phyloP scores from a whole-genome alignment of 352 stramenopile genomes.

The Phytophthora sp. region DNA sequence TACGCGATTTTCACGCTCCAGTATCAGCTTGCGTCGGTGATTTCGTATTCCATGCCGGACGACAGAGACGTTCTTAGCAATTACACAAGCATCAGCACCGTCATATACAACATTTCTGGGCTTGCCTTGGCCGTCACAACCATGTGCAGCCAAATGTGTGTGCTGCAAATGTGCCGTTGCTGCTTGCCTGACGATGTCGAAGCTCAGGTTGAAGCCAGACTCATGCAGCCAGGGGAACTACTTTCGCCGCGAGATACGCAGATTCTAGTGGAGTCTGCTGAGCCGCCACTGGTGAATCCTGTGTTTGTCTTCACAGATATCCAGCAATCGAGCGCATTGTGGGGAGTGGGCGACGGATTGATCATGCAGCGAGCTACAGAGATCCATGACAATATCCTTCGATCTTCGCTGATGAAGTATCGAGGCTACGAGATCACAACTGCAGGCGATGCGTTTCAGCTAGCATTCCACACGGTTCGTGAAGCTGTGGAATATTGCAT shows the following conservation, averaged over 20 bases:
- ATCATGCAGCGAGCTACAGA: conserved; percentile 56
- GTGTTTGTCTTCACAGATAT: conserved; percentile 77
- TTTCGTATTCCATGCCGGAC: conserved; percentile 39
- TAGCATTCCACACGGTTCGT: conserved; percentile 59
- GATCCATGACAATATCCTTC: conserved; percentile 63
- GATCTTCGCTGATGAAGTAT: conserved; percentile 42
- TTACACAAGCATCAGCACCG: conserved; percentile 39
- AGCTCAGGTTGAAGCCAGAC: conserved; percentile 33
- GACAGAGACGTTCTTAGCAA: conserved; percentile 23
- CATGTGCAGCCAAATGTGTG: conserved; percentile 46
- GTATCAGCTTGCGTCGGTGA: conserved; percentile 50
- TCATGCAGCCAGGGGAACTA: conserved; percentile 38
- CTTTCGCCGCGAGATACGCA: conserved; percentile 32
- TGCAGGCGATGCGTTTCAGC: conserved; percentile 54
- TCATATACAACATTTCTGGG: conserved; percentile 46
- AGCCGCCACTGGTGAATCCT: conserved; percentile 43
- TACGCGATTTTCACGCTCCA: conserved; percentile 62
- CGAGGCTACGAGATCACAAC: conserved; percentile 68
- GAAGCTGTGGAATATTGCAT: conserved; percentile 64
- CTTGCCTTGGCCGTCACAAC: conserved; percentile 44
- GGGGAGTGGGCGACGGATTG: conserved; percentile 39
- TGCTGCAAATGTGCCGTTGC: conserved; percentile 36
- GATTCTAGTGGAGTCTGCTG: conserved; percentile 31
- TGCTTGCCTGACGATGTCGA: conserved; percentile 48
- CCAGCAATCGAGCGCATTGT: conserved; percentile 59